These are phyloP conservation scores for Cladosporium sp. DNA, from an alignment of 2,329 filamentous ascomycete genomes.

Conservation along the genomic window DNA sequence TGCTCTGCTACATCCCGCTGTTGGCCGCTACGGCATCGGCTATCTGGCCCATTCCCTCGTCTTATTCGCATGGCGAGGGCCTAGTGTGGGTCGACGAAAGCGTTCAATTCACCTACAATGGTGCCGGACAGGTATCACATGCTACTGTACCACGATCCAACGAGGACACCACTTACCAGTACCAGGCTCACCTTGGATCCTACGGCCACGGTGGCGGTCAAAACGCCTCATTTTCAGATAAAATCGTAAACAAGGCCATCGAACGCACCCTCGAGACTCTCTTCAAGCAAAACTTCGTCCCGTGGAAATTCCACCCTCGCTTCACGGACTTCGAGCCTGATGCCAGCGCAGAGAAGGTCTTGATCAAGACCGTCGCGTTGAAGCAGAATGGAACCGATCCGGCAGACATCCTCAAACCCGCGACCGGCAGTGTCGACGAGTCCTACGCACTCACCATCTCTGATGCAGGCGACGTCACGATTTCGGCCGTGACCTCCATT, in stretches of 20 bases:
- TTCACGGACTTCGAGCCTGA: constrained; percentile 65
- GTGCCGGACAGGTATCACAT: constrained; percentile 22
- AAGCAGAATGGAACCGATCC: constrained; percentile 59
- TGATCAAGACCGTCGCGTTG: constrained; percentile 62
- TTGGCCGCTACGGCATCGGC: constrained; percentile 33
- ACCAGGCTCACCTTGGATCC: constrained; percentile 6
- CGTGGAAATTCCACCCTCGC: constrained; percentile 73
- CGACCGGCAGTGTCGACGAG: constrained; percentile 68
- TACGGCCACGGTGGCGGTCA: neutral
- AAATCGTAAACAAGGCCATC: constrained; percentile 48
- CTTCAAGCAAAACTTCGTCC: constrained; percentile 68
- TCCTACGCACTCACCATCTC: constrained; percentile 69
- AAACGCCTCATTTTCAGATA: neutral
- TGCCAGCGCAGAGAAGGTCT: constrained; percentile 42
- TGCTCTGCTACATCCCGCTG: neutral
- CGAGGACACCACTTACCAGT: constrained; percentile 13
- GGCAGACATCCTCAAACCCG: constrained; percentile 58
- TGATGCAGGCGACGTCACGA: constrained; percentile 58
- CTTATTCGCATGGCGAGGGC: constrained; percentile 40
- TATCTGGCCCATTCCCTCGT: constrained; percentile 46
- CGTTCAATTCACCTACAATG: constrained; percentile 42
- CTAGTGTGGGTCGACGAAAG: constrained; percentile 43
- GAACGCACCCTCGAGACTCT: constrained; percentile 61
- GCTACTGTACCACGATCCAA: neutral
- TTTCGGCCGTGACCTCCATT: constrained; percentile 65